Percentiles rank a stretch among this genome's conserved stretches.
Evolutionary conservation across 768 basidiomycete species (phyloP).

Genomic region (Suillus sp.): DNA sequence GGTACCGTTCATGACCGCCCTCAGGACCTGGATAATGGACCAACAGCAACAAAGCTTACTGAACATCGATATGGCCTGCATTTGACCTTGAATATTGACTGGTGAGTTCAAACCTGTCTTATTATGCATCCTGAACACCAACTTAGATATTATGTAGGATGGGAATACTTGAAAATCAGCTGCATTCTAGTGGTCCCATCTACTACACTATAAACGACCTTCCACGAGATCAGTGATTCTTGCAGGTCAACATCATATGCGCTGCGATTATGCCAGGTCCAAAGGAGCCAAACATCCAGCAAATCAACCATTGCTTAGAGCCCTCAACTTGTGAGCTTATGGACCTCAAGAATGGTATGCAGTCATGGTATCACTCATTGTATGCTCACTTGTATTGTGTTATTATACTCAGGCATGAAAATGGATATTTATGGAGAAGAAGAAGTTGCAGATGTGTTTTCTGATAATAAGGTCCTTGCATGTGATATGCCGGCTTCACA

Average conservation of each 20-base stretch:
- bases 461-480: background rate
- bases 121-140: too few relatives aligned
- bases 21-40: background rate
- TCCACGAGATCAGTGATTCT: background rate
- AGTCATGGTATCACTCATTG: too few relatives aligned
- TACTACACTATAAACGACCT: background rate
- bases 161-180: background rate
- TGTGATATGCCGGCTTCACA: background rate
- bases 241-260: background rate
- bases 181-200: background rate
- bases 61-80: background rate
- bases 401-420: too few relatives aligned
- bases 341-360: background rate
- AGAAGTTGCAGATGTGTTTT: background rate
- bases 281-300: background rate
- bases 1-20: background rate
- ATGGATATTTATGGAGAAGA: background rate
- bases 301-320: background rate
- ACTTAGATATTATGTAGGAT: too few relatives aligned
- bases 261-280: background rate
- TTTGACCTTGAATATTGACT: background rate
- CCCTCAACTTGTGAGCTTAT: background rate
- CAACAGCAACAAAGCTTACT: background rate
- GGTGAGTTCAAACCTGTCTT: background rate
- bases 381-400: too few relatives aligned